Evolutionary conservation across 2,329 filamentous ascomycete species (phyloP).

Genomic region (Fusarium avenaceum): DNA sequence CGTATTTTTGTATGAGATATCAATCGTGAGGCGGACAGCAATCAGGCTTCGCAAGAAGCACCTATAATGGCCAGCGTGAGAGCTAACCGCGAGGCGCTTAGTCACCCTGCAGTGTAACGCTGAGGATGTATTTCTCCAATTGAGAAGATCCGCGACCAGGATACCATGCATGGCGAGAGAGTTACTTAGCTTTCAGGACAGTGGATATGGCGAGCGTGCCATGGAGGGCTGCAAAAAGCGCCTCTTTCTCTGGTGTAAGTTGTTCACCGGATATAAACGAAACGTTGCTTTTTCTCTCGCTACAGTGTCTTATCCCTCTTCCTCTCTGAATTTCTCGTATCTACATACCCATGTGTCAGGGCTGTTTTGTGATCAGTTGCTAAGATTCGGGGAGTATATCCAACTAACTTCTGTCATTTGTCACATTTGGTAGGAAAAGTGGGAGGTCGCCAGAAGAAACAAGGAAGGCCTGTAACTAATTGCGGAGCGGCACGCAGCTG

Average conservation of each 20-base stretch:
- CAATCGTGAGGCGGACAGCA: conserved; percentile 16
- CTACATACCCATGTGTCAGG: conserved; percentile 31
- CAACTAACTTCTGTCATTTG: conserved; percentile 29
- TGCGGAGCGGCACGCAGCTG: conserved; percentile 23
- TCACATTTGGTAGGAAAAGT: conserved; percentile 32
- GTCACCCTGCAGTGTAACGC: conserved; percentile 42
- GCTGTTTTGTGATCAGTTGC: conserved; percentile 27
- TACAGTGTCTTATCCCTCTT: neutral
- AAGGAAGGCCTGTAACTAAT: conserved; percentile 12
- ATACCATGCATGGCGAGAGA: conserved; percentile 38
- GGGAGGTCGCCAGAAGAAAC: conserved; percentile 10
- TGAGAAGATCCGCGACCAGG: conserved; percentile 46
- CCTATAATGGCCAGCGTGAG: neutral
- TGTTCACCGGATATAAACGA: conserved; percentile 2
- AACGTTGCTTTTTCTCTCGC: conserved; percentile 26
- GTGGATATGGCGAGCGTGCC: conserved; percentile 21
- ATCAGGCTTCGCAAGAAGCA: conserved; percentile 7
- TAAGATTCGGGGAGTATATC: conserved; percentile 28
- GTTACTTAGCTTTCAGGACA: conserved; percentile 31
- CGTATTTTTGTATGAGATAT: neutral
- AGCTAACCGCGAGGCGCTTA: conserved; percentile 15
- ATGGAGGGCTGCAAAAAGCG: conserved; percentile 29
- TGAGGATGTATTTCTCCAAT: conserved; percentile 33
- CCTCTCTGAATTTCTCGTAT: conserved; percentile 15
- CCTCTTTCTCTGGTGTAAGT: conserved; percentile 13